Conservation (phyloP, 2,329 filamentous ascomycete species). For the Pseudogymnoascus sp. region DNA sequence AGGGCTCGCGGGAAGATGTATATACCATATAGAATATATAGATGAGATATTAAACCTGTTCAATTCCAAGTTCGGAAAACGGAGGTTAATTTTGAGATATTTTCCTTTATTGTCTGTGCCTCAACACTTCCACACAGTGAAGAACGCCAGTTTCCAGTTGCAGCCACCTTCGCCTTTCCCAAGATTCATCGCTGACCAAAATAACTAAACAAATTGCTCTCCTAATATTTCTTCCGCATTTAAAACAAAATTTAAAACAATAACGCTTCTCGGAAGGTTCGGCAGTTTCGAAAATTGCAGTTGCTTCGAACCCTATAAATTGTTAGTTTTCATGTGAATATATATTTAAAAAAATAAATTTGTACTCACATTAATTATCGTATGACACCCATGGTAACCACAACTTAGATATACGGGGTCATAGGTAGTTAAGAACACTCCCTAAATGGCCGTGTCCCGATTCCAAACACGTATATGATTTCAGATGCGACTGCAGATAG, state of each 20-base stretch:
- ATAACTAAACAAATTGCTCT: not conserved
- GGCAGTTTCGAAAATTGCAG: not conserved
- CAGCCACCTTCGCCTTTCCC: not conserved
- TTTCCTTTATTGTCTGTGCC: not conserved
- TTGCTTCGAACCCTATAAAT: not conserved
- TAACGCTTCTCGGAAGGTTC: not conserved
- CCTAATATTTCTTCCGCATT: not conserved
- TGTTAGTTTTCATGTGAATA: not conserved
- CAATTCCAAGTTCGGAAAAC: not conserved
- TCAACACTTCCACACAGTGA: not conserved
- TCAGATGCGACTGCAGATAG: not conserved
- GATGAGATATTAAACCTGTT: not conserved
- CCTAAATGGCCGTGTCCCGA: not conserved
- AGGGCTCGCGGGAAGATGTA: not conserved
- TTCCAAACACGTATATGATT: not conserved
- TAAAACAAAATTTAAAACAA: not conserved
- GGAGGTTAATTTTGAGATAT: not conserved
- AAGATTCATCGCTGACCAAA: no score
- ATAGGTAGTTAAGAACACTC: not conserved
- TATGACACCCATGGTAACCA: not conserved
- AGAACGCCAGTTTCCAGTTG: not conserved
- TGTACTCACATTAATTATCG: not conserved
- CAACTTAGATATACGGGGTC: no score
- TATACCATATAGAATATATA: slow-evolving; percentile 8
- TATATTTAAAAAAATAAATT: not conserved